These are phyloP conservation scores for Geosmithia morbida DNA, from an alignment of 2,329 filamentous ascomycete genomes.

Conservation along the genomic window DNA sequence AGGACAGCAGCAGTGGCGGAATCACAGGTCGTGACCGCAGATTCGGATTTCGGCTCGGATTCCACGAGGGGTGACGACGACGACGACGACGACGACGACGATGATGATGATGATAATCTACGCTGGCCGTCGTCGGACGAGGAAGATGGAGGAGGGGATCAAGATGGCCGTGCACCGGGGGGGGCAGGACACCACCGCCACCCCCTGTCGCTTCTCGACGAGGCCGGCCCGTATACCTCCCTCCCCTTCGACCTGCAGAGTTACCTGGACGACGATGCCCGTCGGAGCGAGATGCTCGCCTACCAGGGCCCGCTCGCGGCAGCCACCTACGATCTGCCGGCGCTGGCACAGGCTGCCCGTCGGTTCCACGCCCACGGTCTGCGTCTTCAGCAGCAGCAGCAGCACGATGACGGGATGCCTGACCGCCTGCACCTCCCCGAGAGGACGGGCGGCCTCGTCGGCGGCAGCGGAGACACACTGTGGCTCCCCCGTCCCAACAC, in stretches of 20 bases:
- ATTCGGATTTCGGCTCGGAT: background rate
- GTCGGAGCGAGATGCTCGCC: background rate
- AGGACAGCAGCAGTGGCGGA: no score
- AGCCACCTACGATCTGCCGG: no score
- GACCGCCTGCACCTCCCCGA: no score
- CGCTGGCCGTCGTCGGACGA: background rate
- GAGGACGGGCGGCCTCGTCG: no score
- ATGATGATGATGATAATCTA: background rate
- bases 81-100: no score
- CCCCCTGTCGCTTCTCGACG: background rate
- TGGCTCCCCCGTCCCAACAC: background rate
- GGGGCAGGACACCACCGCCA: background rate
- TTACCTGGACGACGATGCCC: background rate
- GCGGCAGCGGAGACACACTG: background rate
- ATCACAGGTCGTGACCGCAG: background rate
- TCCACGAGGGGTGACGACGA: no score
- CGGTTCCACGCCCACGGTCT: background rate
- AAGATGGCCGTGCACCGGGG: no score
- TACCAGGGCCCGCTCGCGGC: background rate
- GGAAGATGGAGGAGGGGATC: background rate
- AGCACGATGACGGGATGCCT: background rate
- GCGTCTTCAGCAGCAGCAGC: background rate
- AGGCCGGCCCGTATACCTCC: background rate
- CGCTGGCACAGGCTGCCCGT: background rate
- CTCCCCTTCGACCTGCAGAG: background rate